Evolutionary conservation across 1,139 yeast genomes (phyloP).

Genomic region (Saccharomyces hybrid): DNA sequence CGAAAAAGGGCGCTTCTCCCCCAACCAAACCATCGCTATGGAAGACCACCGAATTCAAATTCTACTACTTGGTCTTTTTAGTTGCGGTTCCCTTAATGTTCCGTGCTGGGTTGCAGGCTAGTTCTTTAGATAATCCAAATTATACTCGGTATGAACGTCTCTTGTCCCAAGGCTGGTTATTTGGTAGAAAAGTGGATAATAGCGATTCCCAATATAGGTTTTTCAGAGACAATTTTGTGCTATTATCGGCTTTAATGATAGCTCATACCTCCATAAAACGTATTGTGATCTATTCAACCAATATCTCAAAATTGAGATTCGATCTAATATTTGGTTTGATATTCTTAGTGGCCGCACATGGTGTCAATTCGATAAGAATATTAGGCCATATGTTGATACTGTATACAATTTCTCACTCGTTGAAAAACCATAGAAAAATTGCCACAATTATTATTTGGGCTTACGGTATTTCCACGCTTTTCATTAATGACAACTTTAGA

Average conservation of each 20-base stretch:
- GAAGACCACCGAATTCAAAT: constrained; percentile 45
- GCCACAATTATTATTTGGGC: constrained; percentile 49
- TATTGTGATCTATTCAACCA: constrained; percentile 18
- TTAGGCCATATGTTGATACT: constrained; percentile 47
- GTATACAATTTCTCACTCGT: constrained; percentile 44
- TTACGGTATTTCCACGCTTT: constrained; percentile 67
- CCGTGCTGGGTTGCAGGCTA: constrained; percentile 73
- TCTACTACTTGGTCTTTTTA: constrained; percentile 55
- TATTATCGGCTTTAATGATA: constrained; percentile 46
- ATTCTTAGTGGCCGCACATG: constrained; percentile 73
- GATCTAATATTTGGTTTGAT: constrained; percentile 65
- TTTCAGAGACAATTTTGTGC: constrained; percentile 70
- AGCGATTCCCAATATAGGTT: constrained; percentile 84
- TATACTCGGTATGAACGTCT: constrained; percentile 54
- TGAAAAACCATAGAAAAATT: constrained; percentile 22
- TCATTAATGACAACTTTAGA: constrained; percentile 64
- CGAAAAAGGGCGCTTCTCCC: background rate
- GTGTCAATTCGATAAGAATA: constrained; percentile 59
- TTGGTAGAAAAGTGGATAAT: constrained; percentile 76
- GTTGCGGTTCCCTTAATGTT: constrained; percentile 75
- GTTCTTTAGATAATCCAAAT: constrained; percentile 67
- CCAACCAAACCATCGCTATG: background rate
- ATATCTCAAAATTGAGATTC: constrained; percentile 41
- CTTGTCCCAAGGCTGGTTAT: constrained; percentile 65
- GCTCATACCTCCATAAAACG: constrained; percentile 49